Evolutionary conservation across 1,284 basidiomycete species (phyloP), one percentile per base, ranked within the genome.

Genomic region (Tilletia walkeri): DNA sequence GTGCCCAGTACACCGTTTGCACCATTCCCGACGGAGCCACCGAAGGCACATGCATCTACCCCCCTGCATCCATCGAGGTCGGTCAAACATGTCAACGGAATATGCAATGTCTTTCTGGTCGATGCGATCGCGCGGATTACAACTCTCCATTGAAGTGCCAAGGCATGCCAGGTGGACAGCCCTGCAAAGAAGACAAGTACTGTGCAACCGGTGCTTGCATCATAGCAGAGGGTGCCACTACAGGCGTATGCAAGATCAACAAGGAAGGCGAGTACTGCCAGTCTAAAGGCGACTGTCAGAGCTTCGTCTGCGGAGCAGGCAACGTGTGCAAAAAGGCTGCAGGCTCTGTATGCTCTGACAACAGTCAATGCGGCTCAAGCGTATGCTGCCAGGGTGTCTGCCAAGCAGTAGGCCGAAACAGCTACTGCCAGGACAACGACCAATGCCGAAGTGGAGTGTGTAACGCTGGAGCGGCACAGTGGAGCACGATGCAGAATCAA

Each of bases 301-400:
- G 16, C 3, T 30, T 30, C 24, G 50, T 16, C 20, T 53, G 50
- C 24, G 24, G 24, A 30, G 24, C 24, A 30, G 24, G 24, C 24
- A 30, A 30, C 24, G 24, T 30, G 24, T 24, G 18, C 7, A 24
- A 2, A 4, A 53, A 53, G 16, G 50, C 7, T 53, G 50, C 50
- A 18, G 50, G 4, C 7, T n/a, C 18, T 6, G 20, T 18, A 7
- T 53, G 50, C 20, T 12, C 50, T n/a, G 50, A 10, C 7, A 53
- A 53, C 50, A 16, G 12, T 7, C 12, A 53, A 18, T 53, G 50
- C 16, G 50, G 18, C 6, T 12, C 50, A 7, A n/a, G n/a, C 16
- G 50, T 24, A 6, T 53, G 50, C 50, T 53, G 50, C 50, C 50
- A 53, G 16, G 50, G 50, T 18, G 50, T 53, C 10, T 53, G 50